These are phyloP conservation scores for Quambalaria eucalypti DNA, from an alignment of 1,284 basidiomycete species.

Conservation along the genomic window DNA sequence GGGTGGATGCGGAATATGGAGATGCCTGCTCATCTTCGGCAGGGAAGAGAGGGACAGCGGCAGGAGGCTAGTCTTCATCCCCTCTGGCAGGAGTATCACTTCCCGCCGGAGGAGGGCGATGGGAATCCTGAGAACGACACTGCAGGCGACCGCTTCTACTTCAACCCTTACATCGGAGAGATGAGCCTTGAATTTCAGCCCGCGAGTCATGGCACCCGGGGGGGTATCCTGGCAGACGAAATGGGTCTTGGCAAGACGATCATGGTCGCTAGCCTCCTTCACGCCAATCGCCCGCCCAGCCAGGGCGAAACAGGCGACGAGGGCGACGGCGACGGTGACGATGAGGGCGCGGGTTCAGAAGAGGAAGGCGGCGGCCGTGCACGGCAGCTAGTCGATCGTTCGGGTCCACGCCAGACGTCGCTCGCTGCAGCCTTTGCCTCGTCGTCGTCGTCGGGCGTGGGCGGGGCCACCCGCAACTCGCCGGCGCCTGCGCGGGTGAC, in stretches of 20 bases:
- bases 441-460: neutral
- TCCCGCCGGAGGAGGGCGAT: constrained; percentile 19
- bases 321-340: constrained; percentile 13
- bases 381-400: neutral
- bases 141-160: constrained; percentile 14
- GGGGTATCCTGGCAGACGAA: constrained; percentile 77
- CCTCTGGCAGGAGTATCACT: constrained; percentile 75
- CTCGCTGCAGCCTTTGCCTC: constrained; percentile 29
- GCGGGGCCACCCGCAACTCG: neutral
- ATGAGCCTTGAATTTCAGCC: constrained; percentile 76
- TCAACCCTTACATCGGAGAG: constrained; percentile 61
- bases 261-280: constrained; percentile 84
- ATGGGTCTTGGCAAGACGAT: constrained; percentile 90
- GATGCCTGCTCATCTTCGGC: constrained; percentile 26
- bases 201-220: constrained; percentile 67
- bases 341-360: no score
- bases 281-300: constrained; percentile 55
- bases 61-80: constrained; percentile 65
- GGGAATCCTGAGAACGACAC: neutral
- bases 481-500: constrained; percentile 53
- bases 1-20: constrained; percentile 93
- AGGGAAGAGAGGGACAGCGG: constrained; percentile 1
- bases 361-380: neutral
- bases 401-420: constrained; percentile 21
- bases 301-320: constrained; percentile 12